These are phyloP conservation scores for Myotisia sp. DNA, from an alignment of 2,329 filamentous ascomycete species.

Conservation along the genomic window DNA sequence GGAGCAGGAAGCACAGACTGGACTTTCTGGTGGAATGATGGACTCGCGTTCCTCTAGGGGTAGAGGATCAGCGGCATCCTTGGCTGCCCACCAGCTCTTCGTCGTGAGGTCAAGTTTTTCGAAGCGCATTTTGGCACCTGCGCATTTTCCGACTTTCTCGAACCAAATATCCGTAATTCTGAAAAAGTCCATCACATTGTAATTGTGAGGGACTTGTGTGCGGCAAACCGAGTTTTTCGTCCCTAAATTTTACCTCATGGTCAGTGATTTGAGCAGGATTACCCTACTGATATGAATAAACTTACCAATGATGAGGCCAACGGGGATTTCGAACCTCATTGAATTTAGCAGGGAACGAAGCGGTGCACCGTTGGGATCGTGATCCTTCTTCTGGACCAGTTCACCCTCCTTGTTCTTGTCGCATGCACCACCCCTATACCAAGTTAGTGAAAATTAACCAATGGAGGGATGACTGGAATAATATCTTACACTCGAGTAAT, in stretches of 20 bases:
- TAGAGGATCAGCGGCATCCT: slow-evolving; percentile 16
- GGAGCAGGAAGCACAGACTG: slow-evolving; percentile 31
- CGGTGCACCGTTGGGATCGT: slow-evolving; percentile 24
- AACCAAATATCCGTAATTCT: slow-evolving; percentile 54
- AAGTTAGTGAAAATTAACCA: not conserved
- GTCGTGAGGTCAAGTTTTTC: slow-evolving; percentile 44
- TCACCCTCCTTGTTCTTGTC: slow-evolving; percentile 12
- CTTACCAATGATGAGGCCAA: slow-evolving; percentile 44
- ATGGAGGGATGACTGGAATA: not conserved
- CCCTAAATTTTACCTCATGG: slow-evolving; percentile 34
- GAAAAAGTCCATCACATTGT: slow-evolving; percentile 55
- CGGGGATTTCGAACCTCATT: slow-evolving; percentile 33
- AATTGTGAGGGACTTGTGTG: slow-evolving; percentile 41
- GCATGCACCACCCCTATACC: slow-evolving; percentile 5
- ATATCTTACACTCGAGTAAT: slow-evolving; percentile 46
- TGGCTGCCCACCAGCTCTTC: slow-evolving; percentile 46
- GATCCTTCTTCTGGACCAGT: slow-evolving; percentile 35
- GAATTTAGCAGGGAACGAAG: slow-evolving; percentile 34
- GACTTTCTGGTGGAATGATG: slow-evolving; percentile 13
- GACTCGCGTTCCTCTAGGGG: slow-evolving; percentile 21
- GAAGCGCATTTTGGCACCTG: slow-evolving; percentile 46
- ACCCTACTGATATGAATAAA: too few relatives aligned
- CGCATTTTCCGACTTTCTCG: slow-evolving; percentile 36
- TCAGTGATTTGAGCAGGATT: slow-evolving; percentile 8
- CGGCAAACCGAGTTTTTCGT: slow-evolving; percentile 36